These are phyloP conservation scores for Hypoxylon fuscum DNA, from an alignment of 495 filamentous ascomycete species.

Conservation along the genomic window DNA sequence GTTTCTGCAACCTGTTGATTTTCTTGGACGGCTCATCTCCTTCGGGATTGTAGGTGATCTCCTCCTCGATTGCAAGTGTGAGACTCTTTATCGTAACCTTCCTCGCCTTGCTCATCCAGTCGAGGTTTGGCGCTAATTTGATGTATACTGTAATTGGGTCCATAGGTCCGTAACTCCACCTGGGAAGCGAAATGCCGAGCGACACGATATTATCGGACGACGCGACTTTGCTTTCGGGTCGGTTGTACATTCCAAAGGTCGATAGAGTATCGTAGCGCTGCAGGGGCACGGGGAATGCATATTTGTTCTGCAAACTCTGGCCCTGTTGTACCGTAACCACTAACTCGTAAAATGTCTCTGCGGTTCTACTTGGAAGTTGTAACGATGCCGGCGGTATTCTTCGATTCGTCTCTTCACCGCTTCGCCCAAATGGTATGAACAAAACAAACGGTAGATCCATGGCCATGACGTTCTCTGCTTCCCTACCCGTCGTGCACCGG, in stretches of 20 bases:
- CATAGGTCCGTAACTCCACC: conserved; percentile 95
- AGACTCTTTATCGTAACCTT: conserved; percentile 95
- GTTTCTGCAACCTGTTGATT: conserved; percentile 83
- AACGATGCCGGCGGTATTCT: conserved; percentile 92
- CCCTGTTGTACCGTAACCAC: conserved; percentile 96
- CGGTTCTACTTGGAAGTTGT: conserved; percentile 88
- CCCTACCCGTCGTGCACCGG: conserved; percentile 81
- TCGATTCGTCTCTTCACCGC: conserved; percentile 84
- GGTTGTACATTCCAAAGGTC: conserved; percentile 99
- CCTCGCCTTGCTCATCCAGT: conserved; percentile 87
- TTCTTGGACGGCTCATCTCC: conserved; percentile 96
- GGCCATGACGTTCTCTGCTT: conserved; percentile 86
- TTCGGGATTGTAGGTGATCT: conserved; percentile 96
- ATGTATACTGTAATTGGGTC: conserved; percentile 97
- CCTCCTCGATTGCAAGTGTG: conserved; percentile 93
- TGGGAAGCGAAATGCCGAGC: conserved; percentile 86
- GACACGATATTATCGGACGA: conserved; percentile 92
- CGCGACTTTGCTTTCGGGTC: conserved; percentile 84
- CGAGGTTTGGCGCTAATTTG: conserved; percentile 88
- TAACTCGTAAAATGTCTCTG: conserved; percentile 96
- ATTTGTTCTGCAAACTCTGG: conserved; percentile 83
- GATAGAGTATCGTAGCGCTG: conserved; percentile 94
- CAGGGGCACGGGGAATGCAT: conserved; percentile 89
- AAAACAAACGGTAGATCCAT: conserved; percentile 98
- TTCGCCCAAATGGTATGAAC: conserved; percentile 94